Evolutionary conservation across 108 stramenopile genomes (phyloP), one percentile per base, ranked within the genome.

Genomic region (Cyclotella choctawhatcheeana): DNA sequence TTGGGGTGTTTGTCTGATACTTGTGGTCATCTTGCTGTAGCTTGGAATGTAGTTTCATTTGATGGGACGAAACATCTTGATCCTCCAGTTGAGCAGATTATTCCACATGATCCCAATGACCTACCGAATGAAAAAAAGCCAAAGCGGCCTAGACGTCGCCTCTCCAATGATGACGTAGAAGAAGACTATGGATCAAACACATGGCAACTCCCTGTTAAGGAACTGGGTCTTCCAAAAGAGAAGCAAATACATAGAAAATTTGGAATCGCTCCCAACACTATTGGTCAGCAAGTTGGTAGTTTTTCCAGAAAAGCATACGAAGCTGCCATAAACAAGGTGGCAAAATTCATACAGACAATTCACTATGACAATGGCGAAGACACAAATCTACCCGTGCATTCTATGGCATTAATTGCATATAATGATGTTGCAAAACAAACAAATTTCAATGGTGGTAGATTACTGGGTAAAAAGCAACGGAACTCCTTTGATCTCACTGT

Each of bases 401-500:
- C 47, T n/a, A 48, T 48, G 47, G n/a, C n/a, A 4, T n/a, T 48
- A n/a, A 48, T 48, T n/a, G 47, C 18, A 4, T 48, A 48, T n/a
- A 48, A 48, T n/a, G 47, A 48, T 48, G 47, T 48, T n/a, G 47
- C 47, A n/a, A 48, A 48, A 48, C 47, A 48, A n/a, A 48, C 47
- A 10, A 48, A 48, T 48, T 8, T n/a, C 8, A 17, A 4, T 4
- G 47, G 47, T 4, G 47, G 47, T n/a, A 48, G 47, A n/a, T n/a
- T 48, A n/a, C 18, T 4, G 12, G 17, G n/a, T 48, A n/a, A 8
- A 8, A 48, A 48, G 47, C 12, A n/a, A n/a, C 17, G 4, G n/a
- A 4, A 10, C 4, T 48, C 12, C 47, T n/a, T n/a, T n/a, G 47
- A 48, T 48, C 18, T 48, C 4, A 48, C 47, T n/a, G 47, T 48